phyloP scores from a whole-genome alignment of 441 rosid genomes.

The Pelargonium cotyledonis region DNA sequence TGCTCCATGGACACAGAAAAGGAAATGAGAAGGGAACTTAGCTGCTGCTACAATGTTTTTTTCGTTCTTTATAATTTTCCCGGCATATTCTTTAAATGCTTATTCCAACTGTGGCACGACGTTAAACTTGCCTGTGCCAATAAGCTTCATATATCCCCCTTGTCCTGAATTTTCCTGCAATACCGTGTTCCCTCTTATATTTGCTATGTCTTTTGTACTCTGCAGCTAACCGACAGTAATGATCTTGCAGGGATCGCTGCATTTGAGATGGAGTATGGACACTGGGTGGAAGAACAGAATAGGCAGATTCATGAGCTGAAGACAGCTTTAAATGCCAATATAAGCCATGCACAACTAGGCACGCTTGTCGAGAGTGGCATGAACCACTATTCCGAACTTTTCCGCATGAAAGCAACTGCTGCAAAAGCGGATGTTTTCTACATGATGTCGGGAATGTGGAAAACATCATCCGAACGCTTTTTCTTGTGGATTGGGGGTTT shows the following conservation, averaged over 20 bases:
- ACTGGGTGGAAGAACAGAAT: conserved; percentile 59
- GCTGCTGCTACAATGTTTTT: too few species aligned
- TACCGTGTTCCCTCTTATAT: conserved; percentile 13
- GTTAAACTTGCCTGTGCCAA: too few species aligned
- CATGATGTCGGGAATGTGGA: conserved; percentile 63
- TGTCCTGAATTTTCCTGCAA: too few species aligned
- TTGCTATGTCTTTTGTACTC: conserved; percentile 11
- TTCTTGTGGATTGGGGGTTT: conserved; percentile 71
- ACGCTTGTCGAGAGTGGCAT: conserved; percentile 45
- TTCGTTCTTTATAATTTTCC: too few species aligned
- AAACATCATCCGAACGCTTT: conserved; percentile 51
- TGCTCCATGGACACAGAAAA: neutral
- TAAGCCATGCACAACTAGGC: conserved; percentile 45
- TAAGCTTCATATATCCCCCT: too few species aligned
- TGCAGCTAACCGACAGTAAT: neutral
- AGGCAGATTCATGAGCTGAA: conserved; percentile 47
- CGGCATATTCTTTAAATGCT: too few species aligned
- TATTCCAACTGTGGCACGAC: too few species aligned
- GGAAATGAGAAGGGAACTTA: too few species aligned
- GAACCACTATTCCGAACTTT: conserved; percentile 58
- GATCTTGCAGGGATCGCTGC: conserved; percentile 42
- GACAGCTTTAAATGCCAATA: conserved; percentile 41
- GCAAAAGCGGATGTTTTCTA: conserved; percentile 60
- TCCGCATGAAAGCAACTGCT: conserved; percentile 53
- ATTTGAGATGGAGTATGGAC: conserved; percentile 64